Percentiles rank a stretch among this genome's conserved stretches.
Evolutionary conservation across 768 basidiomycete species (phyloP).

Genomic region (Boletus huronensis): DNA sequence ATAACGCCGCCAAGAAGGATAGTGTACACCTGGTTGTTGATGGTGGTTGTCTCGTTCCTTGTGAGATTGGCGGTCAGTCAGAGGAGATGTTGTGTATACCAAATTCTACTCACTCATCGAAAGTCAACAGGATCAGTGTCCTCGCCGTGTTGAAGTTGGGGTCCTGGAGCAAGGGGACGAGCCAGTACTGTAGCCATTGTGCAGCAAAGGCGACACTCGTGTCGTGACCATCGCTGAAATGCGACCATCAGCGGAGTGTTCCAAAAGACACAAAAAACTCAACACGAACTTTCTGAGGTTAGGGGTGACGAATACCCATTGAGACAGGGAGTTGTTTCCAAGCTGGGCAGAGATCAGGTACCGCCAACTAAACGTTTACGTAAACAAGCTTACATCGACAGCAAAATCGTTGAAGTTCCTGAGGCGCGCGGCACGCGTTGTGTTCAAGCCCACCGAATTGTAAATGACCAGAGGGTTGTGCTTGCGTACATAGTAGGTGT

Average conservation of each 20-base stretch:
- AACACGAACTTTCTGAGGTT: slow-evolving; percentile 38
- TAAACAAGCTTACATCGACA: slow-evolving; percentile 37
- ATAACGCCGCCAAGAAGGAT: slow-evolving; percentile 44
- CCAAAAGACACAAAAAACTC: neutral
- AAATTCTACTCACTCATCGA: slow-evolving; percentile 48
- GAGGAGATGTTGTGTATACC: neutral
- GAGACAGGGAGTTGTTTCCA: slow-evolving; percentile 44
- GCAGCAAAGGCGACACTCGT: slow-evolving; percentile 47
- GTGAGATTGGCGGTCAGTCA: neutral
- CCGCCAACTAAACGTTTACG: too few relatives aligned
- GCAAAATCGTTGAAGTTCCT: slow-evolving; percentile 63
- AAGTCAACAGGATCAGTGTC: slow-evolving; percentile 58
- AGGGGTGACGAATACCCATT: slow-evolving; percentile 61
- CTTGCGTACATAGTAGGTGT: slow-evolving; percentile 52
- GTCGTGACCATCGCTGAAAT: slow-evolving; percentile 55
- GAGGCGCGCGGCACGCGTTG: slow-evolving; percentile 40
- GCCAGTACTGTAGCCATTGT: slow-evolving; percentile 47
- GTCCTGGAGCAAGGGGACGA: slow-evolving; percentile 49
- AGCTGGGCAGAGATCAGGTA: slow-evolving; percentile 10
- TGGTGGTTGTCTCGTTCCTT: slow-evolving; percentile 26
- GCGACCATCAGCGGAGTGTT: neutral
- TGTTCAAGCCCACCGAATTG: slow-evolving; percentile 44
- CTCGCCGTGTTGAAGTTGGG: slow-evolving; percentile 48
- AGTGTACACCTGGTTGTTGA: slow-evolving; percentile 45
- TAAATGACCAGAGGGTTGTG: slow-evolving; percentile 51